phyloP scores from a whole-genome alignment of 768 basidiomycete genomes.

The Lactarius sp. region DNA sequence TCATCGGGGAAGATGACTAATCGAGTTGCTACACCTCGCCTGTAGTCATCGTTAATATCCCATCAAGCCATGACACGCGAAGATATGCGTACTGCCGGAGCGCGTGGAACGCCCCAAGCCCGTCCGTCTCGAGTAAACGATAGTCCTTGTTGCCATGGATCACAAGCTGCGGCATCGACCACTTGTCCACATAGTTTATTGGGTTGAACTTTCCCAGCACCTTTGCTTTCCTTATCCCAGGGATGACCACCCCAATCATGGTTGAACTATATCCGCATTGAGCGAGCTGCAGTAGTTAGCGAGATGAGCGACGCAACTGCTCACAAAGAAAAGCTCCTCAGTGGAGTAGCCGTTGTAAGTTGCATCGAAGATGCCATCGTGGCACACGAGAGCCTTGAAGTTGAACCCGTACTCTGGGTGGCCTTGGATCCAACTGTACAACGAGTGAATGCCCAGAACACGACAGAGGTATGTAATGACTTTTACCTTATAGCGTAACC shows the following conservation, averaged over 20 bases:
- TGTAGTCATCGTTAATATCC: conserved; percentile 29
- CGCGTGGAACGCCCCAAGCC: conserved; percentile 81
- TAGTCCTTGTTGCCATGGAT: conserved; percentile 90
- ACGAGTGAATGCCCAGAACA: conserved; percentile 5
- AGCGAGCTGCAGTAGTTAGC: not conserved
- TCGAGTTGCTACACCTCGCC: conserved; percentile 72
- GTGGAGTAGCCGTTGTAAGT: conserved; percentile 82
- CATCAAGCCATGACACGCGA: not conserved
- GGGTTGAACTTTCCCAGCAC: conserved; percentile 74
- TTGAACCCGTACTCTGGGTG: conserved; percentile 83
- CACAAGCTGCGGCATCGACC: conserved; percentile 79
- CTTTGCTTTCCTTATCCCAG: conserved; percentile 57
- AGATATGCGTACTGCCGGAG: conserved; percentile 64
- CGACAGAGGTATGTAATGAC: not conserved
- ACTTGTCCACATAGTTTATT: conserved; percentile 72
- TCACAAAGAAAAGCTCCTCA: conserved; percentile 87
- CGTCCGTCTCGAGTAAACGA: conserved; percentile 79
- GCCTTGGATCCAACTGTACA: conserved; percentile 85
- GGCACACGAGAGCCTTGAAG: conserved; percentile 89
- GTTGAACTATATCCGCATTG: conserved; percentile 52
- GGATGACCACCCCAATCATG: conserved; percentile 84
- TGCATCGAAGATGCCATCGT: conserved; percentile 90
- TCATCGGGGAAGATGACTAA: conserved; percentile 85
- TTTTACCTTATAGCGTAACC: conserved; percentile 82
- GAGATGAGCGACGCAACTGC: conserved; percentile 29